A percentile compares a stretch with the other conserved stretches of the same genome.
Conservation (phyloP, 2,329 filamentous ascomycete genomes). For the Paraconiothyrium sp. region DNA sequence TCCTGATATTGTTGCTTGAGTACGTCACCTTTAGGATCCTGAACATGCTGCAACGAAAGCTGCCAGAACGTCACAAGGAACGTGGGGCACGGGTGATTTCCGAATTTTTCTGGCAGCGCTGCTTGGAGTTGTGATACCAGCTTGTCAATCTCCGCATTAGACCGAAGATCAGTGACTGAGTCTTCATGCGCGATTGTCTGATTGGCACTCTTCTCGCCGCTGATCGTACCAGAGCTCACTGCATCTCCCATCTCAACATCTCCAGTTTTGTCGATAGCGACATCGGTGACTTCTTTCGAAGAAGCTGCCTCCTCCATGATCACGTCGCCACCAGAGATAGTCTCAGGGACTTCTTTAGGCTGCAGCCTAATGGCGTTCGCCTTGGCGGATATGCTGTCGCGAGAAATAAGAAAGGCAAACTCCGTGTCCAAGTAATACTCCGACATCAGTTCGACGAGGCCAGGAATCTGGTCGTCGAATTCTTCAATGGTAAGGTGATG, state of each 20-base stretch:
- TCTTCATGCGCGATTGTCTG: conserved; percentile 11
- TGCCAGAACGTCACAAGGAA: conserved; percentile 96
- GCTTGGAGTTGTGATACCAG: conserved; percentile 75
- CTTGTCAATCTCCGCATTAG: conserved; percentile 76
- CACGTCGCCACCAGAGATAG: conserved; percentile 62
- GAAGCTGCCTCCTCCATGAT: conserved; percentile 34
- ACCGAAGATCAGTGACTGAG: conserved; percentile 32
- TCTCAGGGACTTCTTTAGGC: conserved; percentile 19
- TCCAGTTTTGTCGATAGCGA: conserved; percentile 21
- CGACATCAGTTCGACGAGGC: conserved; percentile 75
- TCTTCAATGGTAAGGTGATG: conserved; percentile 78
- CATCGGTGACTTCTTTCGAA: conserved; percentile 13
- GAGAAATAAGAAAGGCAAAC: conserved; percentile 85
- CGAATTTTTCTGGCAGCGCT: conserved; percentile 69
- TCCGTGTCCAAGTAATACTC: conserved; percentile 82
- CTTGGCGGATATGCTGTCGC: conserved; percentile 70
- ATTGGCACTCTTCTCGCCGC: not conserved
- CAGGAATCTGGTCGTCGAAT: conserved; percentile 82
- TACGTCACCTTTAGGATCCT: conserved; percentile 73
- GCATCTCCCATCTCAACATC: conserved; percentile 55
- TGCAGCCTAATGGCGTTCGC: conserved; percentile 49
- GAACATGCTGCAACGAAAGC: conserved; percentile 76
- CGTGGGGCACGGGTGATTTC: conserved; percentile 76
- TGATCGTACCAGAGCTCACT: conserved; percentile 14
- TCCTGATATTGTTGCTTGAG: conserved; percentile 76